Evolutionary conservation across 2,329 filamentous ascomycete species (phyloP).

Genomic region (Gremmenia infestans): DNA sequence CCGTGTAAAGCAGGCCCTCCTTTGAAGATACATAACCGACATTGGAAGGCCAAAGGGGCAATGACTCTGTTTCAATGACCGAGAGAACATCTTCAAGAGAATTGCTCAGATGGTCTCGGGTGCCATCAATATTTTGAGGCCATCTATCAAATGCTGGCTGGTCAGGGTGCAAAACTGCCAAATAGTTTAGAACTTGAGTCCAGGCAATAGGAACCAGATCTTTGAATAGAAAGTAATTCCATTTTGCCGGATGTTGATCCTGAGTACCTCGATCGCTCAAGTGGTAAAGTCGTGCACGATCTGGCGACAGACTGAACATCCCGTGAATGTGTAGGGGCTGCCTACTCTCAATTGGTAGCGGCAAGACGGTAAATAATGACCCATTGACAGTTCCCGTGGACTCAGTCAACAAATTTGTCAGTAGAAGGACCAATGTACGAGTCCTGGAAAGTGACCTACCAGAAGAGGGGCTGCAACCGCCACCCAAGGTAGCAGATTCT

Average conservation of each 20-base stretch:
- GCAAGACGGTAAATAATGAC: constrained; percentile 31
- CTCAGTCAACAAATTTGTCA: neutral
- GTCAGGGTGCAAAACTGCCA: constrained; percentile 7
- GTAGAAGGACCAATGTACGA: neutral
- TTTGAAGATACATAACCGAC: constrained; percentile 14
- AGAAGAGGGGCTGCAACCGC: constrained; percentile 30
- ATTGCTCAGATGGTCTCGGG: constrained; percentile 9
- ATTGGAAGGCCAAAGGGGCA: constrained; percentile 20
- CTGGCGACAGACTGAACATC: constrained; percentile 31
- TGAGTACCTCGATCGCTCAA: constrained; percentile 21
- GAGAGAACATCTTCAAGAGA: constrained; percentile 13
- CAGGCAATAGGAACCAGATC: constrained; percentile 25
- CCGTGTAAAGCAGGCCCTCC: constrained; percentile 11
- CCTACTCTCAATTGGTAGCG: constrained; percentile 27
- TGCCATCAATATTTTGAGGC: constrained; percentile 11
- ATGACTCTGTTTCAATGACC: constrained; percentile 12
- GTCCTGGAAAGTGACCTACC: constrained; percentile 9
- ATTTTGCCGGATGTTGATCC: constrained; percentile 22
- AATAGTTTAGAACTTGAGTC: constrained; percentile 18
- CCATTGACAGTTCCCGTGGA: constrained; percentile 15
- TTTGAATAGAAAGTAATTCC: constrained; percentile 30
- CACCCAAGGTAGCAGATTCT: constrained; percentile 32
- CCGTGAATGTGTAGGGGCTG: constrained; percentile 35
- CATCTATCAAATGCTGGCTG: constrained; percentile 16
- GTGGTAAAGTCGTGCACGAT: constrained; percentile 29